A percentile compares a stretch with the other conserved stretches of the same genome.
Evolutionary conservation across 306 rosid genomes (phyloP).

Genomic region (Quercus alba): DNA sequence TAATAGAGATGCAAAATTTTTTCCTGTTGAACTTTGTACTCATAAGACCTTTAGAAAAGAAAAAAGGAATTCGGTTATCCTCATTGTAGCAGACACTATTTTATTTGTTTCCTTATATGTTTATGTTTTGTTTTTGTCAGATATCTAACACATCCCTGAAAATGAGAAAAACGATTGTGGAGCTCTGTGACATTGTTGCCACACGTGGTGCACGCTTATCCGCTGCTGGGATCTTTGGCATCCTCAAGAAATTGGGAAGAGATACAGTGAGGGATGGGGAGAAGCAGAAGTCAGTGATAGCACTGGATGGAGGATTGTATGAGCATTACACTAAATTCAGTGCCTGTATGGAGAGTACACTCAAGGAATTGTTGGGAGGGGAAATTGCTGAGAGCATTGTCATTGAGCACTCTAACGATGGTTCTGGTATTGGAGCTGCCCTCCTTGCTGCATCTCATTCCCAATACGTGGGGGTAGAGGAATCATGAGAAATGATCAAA

Average conservation of each 20-base stretch:
- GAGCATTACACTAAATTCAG: constrained; percentile 85
- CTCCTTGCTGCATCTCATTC: constrained; percentile 96
- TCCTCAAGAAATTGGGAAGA: constrained; percentile 86
- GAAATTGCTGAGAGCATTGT: constrained; percentile 53
- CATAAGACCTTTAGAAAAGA: too few relatives aligned
- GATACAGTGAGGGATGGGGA: constrained; percentile 60
- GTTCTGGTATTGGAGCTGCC: constrained; percentile 96
- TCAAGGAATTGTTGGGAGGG: constrained; percentile 79
- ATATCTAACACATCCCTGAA: constrained; percentile 69
- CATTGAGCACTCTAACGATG: constrained; percentile 72
- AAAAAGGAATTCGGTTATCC: too few relatives aligned
- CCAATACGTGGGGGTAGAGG: constrained; percentile 61
- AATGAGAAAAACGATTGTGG: constrained; percentile 58
- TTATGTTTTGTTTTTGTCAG: constrained; percentile 30
- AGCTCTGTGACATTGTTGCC: constrained; percentile 72
- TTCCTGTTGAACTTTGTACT: neutral
- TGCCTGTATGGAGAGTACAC: constrained; percentile 65
- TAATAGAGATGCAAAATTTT: neutral
- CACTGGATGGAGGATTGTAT: constrained; percentile 89
- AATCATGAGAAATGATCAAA: constrained; percentile 36
- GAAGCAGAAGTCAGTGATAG: constrained; percentile 71
- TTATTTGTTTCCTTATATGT: neutral
- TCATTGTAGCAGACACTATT: neutral
- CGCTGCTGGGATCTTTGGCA: constrained; percentile 82
- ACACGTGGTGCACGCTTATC: constrained; percentile 87